Percentiles rank a stretch among this genome's conserved stretches.
These are phyloP conservation scores for Pouteria campechiana DNA, from an alignment of 179 eudicot species.

Conservation along the genomic window DNA sequence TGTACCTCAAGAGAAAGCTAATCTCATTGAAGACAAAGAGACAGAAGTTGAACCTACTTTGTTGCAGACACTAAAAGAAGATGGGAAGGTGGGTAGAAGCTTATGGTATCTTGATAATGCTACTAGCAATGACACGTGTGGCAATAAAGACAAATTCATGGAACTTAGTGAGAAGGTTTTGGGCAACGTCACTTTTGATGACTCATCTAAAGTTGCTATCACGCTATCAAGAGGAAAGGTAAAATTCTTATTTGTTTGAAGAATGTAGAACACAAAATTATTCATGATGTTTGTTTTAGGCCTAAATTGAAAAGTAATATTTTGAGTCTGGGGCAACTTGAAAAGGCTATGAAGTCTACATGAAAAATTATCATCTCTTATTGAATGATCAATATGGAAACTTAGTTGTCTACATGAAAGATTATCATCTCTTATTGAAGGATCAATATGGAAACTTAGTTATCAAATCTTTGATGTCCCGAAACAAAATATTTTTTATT, in stretches of 20 bases:
- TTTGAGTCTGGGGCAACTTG: conserved; percentile 5
- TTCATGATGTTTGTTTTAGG: background rate
- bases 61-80: background rate
- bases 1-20: background rate
- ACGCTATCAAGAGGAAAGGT: too few relatives aligned
- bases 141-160: background rate
- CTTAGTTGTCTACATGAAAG: too few relatives aligned
- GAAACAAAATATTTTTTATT: too few relatives aligned
- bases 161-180: conserved; percentile 1
- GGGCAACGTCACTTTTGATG: too few relatives aligned
- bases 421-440: too few relatives aligned
- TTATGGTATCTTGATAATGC: background rate
- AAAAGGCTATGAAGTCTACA: background rate
- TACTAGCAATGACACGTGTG: conserved; percentile 3
- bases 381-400: too few relatives aligned
- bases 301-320: conserved; percentile 1
- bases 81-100: background rate
- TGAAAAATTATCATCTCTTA: conserved; percentile 1
- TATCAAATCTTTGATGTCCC: too few relatives aligned
- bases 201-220: too few relatives aligned
- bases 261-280: too few relatives aligned
- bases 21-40: background rate
- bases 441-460: too few relatives aligned
- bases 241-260: too few relatives aligned
- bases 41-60: background rate